A percentile compares a stretch with the other conserved stretches of the same genome.
phyloP scores from a whole-genome alignment of 2,329 filamentous ascomycete species.

The Diplodia sapinea region DNA sequence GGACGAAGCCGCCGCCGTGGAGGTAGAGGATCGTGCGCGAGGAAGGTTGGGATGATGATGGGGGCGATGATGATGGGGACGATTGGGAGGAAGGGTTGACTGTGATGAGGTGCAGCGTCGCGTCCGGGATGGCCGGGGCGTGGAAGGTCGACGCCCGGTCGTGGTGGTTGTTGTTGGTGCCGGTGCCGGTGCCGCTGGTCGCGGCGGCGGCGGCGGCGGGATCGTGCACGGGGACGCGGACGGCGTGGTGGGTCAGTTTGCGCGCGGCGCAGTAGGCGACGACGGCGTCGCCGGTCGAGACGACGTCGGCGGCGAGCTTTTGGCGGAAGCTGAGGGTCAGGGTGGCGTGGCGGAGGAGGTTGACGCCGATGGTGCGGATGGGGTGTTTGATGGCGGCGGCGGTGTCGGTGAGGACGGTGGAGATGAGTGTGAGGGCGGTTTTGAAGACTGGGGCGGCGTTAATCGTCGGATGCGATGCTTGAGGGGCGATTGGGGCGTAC shows the following conservation, averaged over 20 bases:
- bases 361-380: slow-evolving; percentile 41
- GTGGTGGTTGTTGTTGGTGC: not conserved
- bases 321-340: slow-evolving; percentile 39
- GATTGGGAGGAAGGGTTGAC: not conserved
- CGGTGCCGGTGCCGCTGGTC: too few relatives aligned
- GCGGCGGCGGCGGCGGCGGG: not conserved
- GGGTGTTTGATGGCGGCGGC: slow-evolving; percentile 36
- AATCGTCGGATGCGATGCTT: not conserved
- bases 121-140: slow-evolving; percentile 33
- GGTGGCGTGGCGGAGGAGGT: slow-evolving; percentile 36
- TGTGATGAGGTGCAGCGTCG: slow-evolving; percentile 28
- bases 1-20: slow-evolving; percentile 52
- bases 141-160: slow-evolving; percentile 5
- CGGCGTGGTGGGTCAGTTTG: not conserved
- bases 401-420: slow-evolving; percentile 34
- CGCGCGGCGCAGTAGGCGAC: slow-evolving; percentile 25
- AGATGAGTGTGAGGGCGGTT: slow-evolving; percentile 37
- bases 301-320: slow-evolving; percentile 38
- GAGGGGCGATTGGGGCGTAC: not conserved
- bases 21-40: slow-evolving; percentile 37
- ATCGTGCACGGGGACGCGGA: slow-evolving; percentile 28
- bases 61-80: not conserved
- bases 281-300: slow-evolving; percentile 37
- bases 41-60: too few relatives aligned
- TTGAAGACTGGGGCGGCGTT: not conserved